Percentiles rank a stretch among this genome's conserved stretches.
Evolutionary conservation across 257 asterid species (phyloP).

Genomic region (Forsythia suspensa): DNA sequence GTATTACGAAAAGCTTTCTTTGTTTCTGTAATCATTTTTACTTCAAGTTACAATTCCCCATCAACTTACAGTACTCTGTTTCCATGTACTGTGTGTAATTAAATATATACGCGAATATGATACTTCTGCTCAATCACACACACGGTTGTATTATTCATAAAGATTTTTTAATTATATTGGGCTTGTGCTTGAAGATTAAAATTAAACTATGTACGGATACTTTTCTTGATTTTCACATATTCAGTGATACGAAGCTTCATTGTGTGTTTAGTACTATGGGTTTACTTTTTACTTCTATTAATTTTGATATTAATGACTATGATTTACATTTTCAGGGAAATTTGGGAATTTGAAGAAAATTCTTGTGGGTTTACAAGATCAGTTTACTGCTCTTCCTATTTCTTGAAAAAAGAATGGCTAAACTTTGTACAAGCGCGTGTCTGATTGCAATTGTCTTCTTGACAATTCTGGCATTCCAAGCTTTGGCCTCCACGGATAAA

Average conservation of each 20-base stretch:
- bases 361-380: not conserved
- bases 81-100: not conserved
- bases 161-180: slow-evolving; percentile 9
- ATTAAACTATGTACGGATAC: slow-evolving; percentile 35
- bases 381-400: not conserved
- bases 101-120: not conserved
- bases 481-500: slow-evolving; percentile 53
- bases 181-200: slow-evolving; percentile 40
- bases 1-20: not conserved
- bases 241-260: slow-evolving; percentile 41
- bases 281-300: slow-evolving; percentile 23
- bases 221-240: slow-evolving; percentile 47
- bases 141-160: not conserved
- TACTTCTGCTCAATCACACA: not conserved
- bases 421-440: slow-evolving; percentile 15
- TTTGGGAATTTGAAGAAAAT: slow-evolving; percentile 12
- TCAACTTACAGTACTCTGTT: slow-evolving; percentile 1
- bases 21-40: slow-evolving; percentile 5
- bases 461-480: slow-evolving; percentile 33
- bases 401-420: slow-evolving; percentile 39
- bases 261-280: slow-evolving; percentile 14
- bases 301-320: slow-evolving; percentile 19
- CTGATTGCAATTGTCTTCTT: slow-evolving; percentile 33
- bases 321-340: slow-evolving; percentile 8
- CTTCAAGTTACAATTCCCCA: not conserved